Conservation (phyloP, 1,139 yeast species). For the Saccharomyces uvarum region DNA sequence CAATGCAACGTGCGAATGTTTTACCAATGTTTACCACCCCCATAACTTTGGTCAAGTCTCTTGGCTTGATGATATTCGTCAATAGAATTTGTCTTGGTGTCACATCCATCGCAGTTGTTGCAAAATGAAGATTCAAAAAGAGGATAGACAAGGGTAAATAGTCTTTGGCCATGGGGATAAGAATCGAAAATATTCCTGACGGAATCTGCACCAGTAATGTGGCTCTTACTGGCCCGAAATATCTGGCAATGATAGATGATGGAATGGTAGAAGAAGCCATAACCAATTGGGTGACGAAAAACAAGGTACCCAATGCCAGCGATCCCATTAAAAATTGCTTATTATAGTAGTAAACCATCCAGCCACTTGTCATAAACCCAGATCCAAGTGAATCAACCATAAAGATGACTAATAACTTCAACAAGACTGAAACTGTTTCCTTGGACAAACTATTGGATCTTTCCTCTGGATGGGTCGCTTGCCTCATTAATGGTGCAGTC, state of each 20-base stretch:
- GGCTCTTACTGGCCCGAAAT: constrained; percentile 71
- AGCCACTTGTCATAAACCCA: constrained; percentile 81
- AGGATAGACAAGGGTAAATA: constrained; percentile 24
- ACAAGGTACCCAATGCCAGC: constrained; percentile 40
- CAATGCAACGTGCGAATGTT: constrained; percentile 74
- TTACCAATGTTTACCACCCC: constrained; percentile 82
- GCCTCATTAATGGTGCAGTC: constrained; percentile 19
- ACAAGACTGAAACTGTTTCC: constrained; percentile 28
- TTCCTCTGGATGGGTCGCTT: constrained; percentile 3
- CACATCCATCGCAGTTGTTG: constrained; percentile 74
- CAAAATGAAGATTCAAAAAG: constrained; percentile 28
- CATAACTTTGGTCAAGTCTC: constrained; percentile 67
- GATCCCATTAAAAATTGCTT: constrained; percentile 29
- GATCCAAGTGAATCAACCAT: constrained; percentile 74
- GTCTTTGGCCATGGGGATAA: constrained; percentile 40
- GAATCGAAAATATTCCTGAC: constrained; percentile 57
- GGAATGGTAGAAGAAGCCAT: constrained; percentile 62
- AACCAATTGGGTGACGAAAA: constrained; percentile 54
- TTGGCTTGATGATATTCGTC: constrained; percentile 54
- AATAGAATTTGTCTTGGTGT: constrained; percentile 80
- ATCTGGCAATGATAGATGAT: constrained; percentile 52
- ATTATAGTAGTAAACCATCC: constrained; percentile 75
- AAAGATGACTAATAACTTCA: constrained; percentile 47
- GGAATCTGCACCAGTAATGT: constrained; percentile 74
- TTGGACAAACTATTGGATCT: constrained; percentile 15